Conservation (phyloP, 306 rosid species). For the Pyrus pyrifolia region DNA sequence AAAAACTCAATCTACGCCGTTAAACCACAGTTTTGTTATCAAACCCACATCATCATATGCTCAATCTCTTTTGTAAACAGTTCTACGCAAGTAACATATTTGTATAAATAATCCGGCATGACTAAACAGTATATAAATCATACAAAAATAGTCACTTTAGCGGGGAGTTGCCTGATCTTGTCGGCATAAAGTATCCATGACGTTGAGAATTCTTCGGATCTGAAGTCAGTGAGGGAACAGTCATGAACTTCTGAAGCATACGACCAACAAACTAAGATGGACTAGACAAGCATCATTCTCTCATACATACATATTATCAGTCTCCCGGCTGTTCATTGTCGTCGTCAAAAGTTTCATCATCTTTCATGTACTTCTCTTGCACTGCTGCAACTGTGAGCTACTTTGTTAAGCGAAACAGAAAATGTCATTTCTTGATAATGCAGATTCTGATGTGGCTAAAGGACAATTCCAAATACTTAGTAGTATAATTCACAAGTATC, state of each 20-base stretch:
- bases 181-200: background rate
- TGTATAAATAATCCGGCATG: background rate
- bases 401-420: constrained; percentile 40
- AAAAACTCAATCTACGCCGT: background rate
- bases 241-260: background rate
- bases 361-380: constrained; percentile 92
- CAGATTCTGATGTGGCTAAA: background rate
- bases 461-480: background rate
- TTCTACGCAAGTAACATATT: background rate
- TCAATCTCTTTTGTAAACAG: background rate
- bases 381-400: constrained; percentile 84
- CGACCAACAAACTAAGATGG: background rate
- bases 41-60: background rate
- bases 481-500: background rate
- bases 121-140: background rate
- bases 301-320: background rate
- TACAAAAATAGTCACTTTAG: background rate
- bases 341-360: constrained; percentile 49
- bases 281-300: background rate
- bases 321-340: constrained; percentile 18
- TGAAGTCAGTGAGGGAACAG: background rate
- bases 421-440: background rate
- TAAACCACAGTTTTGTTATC: background rate
- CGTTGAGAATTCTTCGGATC: background rate
- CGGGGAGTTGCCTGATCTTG: background rate